These are phyloP conservation scores for Malassezia furfur DNA, from an alignment of 1,284 basidiomycete species.

Conservation along the genomic window DNA sequence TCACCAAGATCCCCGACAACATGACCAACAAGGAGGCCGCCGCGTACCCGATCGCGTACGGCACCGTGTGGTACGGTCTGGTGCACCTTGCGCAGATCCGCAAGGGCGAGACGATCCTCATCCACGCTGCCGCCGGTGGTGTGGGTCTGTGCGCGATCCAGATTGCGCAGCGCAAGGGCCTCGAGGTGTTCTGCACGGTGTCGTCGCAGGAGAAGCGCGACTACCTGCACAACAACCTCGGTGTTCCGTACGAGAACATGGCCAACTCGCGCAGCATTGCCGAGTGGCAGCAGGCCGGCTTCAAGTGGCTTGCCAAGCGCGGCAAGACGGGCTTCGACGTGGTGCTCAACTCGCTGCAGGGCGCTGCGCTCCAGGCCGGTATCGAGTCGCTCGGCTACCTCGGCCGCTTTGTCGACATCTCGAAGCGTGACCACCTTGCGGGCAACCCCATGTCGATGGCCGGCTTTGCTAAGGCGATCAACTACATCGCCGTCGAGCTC, in stretches of 20 bases:
- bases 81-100: slow-evolving; percentile 71
- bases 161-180: slow-evolving; percentile 17
- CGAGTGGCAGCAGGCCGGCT: slow-evolving; percentile 13
- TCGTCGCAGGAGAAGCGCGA: slow-evolving; percentile 20
- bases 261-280: slow-evolving; percentile 18
- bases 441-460: slow-evolving; percentile 20
- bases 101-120: slow-evolving; percentile 61
- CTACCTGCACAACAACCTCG: slow-evolving; percentile 20
- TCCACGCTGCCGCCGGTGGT: slow-evolving; percentile 85
- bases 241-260: slow-evolving; percentile 21
- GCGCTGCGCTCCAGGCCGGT: slow-evolving; percentile 16
- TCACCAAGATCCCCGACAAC: slow-evolving; percentile 53
- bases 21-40: slow-evolving; percentile 64
- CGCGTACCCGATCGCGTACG: slow-evolving; percentile 48
- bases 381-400: slow-evolving; percentile 16
- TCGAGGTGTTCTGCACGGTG: slow-evolving; percentile 20
- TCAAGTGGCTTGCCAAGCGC: slow-evolving; percentile 17
- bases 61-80: slow-evolving; percentile 62
- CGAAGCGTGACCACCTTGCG: slow-evolving; percentile 20
- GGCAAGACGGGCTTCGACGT: slow-evolving; percentile 18
- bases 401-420: slow-evolving; percentile 19
- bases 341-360: slow-evolving; percentile 19
- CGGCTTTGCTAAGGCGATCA: slow-evolving; percentile 20
- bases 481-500: slow-evolving; percentile 21
- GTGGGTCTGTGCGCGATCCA: slow-evolving; percentile 50